Conservation (phyloP, 495 filamentous ascomycete species). For the Bombardia bombarda region DNA sequence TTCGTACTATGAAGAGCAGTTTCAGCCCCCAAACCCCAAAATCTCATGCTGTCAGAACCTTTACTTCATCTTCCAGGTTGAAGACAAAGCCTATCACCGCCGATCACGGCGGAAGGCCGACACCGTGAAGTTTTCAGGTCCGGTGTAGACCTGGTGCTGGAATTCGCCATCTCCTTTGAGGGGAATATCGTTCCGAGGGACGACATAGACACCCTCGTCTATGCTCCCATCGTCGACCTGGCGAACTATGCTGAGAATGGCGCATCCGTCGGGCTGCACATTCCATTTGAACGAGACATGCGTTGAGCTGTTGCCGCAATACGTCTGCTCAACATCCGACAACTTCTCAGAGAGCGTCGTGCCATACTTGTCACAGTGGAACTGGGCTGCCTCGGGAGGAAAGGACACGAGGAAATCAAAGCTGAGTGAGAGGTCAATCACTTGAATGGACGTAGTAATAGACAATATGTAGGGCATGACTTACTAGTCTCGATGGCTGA, state of each 20-base stretch:
- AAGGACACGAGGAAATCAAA: slow-evolving; percentile 16
- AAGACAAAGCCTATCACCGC: neutral
- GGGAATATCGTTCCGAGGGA: slow-evolving; percentile 1
- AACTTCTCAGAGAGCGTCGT: slow-evolving; percentile 12
- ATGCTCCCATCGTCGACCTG: slow-evolving; percentile 4
- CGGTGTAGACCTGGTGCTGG: slow-evolving; percentile 21
- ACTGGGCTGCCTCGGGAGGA: neutral
- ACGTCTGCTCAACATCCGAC: slow-evolving; percentile 8
- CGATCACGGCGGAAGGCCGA: slow-evolving; percentile 8
- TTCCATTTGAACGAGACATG: slow-evolving; percentile 17
- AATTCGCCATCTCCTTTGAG: slow-evolving; percentile 10
- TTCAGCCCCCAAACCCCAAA: too few relatives aligned
- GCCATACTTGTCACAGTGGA: slow-evolving; percentile 15
- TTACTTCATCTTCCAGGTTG: neutral
- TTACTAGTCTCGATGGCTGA: slow-evolving; percentile 20
- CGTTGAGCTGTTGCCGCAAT: slow-evolving; percentile 9
- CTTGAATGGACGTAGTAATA: neutral
- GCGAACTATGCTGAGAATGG: slow-evolving; percentile 3
- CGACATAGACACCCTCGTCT: slow-evolving; percentile 9
- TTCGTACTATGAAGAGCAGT: too few relatives aligned
- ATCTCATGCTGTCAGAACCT: too few relatives aligned
- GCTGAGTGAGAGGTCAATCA: slow-evolving; percentile 2
- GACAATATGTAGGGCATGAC: neutral
- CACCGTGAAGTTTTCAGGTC: slow-evolving; percentile 22
- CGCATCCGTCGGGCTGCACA: neutral